A percentile compares a stretch with the other conserved stretches of the same genome.
Evolutionary conservation across 139 green algal genomes (phyloP).

Genomic region (Micractinium sp.): DNA sequence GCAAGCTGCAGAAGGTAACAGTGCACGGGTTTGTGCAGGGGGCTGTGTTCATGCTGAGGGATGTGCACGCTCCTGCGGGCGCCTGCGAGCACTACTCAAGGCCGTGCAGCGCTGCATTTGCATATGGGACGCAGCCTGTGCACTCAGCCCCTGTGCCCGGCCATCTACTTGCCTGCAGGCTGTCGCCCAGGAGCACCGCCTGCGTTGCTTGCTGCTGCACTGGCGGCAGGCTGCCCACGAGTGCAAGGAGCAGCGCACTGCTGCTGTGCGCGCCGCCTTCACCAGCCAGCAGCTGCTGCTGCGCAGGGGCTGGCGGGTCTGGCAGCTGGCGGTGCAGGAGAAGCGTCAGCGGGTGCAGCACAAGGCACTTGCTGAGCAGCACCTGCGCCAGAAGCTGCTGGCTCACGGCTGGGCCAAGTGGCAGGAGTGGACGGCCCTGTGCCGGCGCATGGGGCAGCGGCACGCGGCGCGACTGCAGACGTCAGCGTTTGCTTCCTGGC

Average conservation of each 20-base stretch:
- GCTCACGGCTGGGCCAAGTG: neutral
- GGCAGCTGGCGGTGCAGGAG: neutral
- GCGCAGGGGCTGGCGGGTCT: neutral
- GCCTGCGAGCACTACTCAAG: too few relatives aligned
- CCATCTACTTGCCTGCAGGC: neutral
- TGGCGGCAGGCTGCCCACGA: neutral
- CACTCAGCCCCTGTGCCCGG: too few relatives aligned
- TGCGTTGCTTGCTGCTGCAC: neutral
- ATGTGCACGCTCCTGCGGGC: too few relatives aligned
- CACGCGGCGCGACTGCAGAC: neutral
- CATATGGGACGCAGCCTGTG: neutral
- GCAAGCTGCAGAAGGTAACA: neutral
- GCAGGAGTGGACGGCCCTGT: slow-evolving; percentile 10
- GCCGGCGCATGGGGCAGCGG: neutral
- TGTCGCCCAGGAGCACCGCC: neutral
- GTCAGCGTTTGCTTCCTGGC: neutral
- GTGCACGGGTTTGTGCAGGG: too few relatives aligned
- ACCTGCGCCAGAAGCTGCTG: neutral
- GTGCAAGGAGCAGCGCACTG: neutral
- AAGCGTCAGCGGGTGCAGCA: neutral
- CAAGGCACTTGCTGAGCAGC: neutral
- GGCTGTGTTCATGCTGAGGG: too few relatives aligned
- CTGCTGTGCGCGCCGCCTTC: neutral
- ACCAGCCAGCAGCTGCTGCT: slow-evolving; percentile 7
- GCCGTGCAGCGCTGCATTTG: neutral